Evolutionary conservation across 1,139 yeast species (phyloP), one percentile per base, ranked within the genome.

Genomic region (Pichia inconspicua): DNA sequence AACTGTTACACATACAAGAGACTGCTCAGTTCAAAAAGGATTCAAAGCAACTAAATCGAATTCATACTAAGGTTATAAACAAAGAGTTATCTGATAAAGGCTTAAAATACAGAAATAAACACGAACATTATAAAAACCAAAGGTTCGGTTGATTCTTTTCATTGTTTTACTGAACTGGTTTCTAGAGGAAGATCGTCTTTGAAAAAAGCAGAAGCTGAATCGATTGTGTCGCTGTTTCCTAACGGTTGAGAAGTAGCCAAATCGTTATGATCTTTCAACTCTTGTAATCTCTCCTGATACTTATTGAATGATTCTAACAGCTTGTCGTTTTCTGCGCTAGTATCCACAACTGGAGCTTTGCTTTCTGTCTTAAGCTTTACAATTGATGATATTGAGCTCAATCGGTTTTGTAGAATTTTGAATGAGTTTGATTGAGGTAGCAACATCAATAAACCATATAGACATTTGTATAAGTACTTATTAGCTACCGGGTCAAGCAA

Each of bases 371-470:
- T 55, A 17, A 60, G 45, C 40, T 55, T 59, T 14, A 57, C 52
- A 14, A 61, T 55, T 22, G 66, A 62, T 0, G 75, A 68, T 40
- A 77, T 76, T 41, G 86, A 73, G 48, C 77, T 77, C 47, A 92
- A 72, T 52, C 99, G 73, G 61, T 84, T 87, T 54, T 84, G 83
- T 54, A 94, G 72, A 0, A 86, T 80, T 25, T 78, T 80, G 65
- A 88, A 94, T 0, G 98, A 96, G n/a, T 88, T 78, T 0, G 97
- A 87, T 63, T 94, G 99, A 0, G 99, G 99, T 47, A 94, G 68
- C 6, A 94, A 74, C 99, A 94, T 94, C 51, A 94, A 71, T 43
- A 94, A 75, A 1, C 98, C 98, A 62, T 89, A 94, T 31, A 94
- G 73, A 44, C 96, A 85, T 62, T 89, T 88, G 73, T 84, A 87